Evolutionary conservation across 2,329 filamentous ascomycete species (phyloP), one percentile per base, ranked within the genome.

Genomic region (Nigrospora osmanthi): DNA sequence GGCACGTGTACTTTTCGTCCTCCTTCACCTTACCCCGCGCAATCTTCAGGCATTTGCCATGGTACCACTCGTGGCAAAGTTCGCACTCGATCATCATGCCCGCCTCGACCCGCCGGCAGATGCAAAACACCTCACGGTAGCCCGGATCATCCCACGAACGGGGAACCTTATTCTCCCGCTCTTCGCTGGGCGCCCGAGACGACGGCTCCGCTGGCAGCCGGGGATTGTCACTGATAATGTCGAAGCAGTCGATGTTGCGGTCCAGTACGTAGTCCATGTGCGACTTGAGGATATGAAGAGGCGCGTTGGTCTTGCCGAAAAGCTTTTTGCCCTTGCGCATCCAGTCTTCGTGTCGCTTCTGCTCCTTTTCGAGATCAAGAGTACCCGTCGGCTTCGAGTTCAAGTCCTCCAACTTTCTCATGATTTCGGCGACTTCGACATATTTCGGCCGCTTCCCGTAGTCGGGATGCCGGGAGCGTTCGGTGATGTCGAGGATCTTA

Each of bases 81-180:
- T 97, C 93, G 62, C 93, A 98, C 66, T 98, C 93, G 56, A 98
- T 97, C 93, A 98, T 98, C 85, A 97, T 94, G 42, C 93, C 93
- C 34, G 91, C 89, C 65, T 98, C 93, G 7, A 89, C 80, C 51
- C 84, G 88, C 48, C 93, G 82, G 67, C 93, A 98, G 54, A 98
- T 95, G 65, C 93, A 98, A 63, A 97, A 98, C 0, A 97, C 91
- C 60, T 97, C 90, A 33, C 79, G 67, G 45, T 75, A 75, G 31
- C 69, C 81, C 56, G 40, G 28, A 23, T 42, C 40, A 55, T 84
- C 73, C 75, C 69, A 83, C n/a, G 56, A 50, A 53, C 67, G 76
- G 48, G 63, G 73, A 43, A 66, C 59, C 38, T 73, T 74, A 9
- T 72, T 75, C 9, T 72, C 69, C 42, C 58, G 42, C 32, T 71